phyloP scores from a whole-genome alignment of 73 alveolate genomes.

The Paramecium caudatum region DNA sequence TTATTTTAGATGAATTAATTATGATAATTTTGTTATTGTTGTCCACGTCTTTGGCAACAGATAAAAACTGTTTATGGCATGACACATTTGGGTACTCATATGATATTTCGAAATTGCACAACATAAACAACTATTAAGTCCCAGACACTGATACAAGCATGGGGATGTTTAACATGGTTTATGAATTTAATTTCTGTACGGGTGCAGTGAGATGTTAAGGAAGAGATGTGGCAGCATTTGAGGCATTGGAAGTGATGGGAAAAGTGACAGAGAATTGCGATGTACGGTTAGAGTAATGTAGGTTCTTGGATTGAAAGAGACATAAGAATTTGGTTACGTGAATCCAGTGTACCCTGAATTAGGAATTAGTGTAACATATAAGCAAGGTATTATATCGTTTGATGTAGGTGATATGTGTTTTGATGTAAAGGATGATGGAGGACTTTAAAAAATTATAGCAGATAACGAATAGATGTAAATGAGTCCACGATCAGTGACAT shows the following conservation, averaged over 20 bases:
- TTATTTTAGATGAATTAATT: slow-evolving; percentile 42
- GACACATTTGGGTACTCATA: neutral
- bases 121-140: slow-evolving; percentile 12
- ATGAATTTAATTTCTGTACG: slow-evolving; percentile 57
- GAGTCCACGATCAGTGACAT: slow-evolving; percentile 63
- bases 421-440: slow-evolving; percentile 43
- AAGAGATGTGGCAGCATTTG: slow-evolving; percentile 54
- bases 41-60: slow-evolving; percentile 46
- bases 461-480: slow-evolving; percentile 58
- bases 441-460: slow-evolving; percentile 48
- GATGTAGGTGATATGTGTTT: slow-evolving; percentile 57
- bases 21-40: neutral
- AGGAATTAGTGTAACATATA: neutral
- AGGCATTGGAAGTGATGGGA: slow-evolving; percentile 58
- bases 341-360: slow-evolving; percentile 55
- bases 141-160: slow-evolving; percentile 61
- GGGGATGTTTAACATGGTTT: slow-evolving; percentile 70
- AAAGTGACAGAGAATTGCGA: slow-evolving; percentile 58
- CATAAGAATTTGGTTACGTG: slow-evolving; percentile 33
- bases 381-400: neutral
- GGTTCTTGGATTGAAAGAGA: slow-evolving; percentile 59
- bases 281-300: neutral
- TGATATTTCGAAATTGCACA: slow-evolving; percentile 26
- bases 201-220: slow-evolving; percentile 51
- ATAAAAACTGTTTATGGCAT: slow-evolving; percentile 33